Conservation (phyloP, 129 eudicot species). For the Scalesia atractyloides region DNA sequence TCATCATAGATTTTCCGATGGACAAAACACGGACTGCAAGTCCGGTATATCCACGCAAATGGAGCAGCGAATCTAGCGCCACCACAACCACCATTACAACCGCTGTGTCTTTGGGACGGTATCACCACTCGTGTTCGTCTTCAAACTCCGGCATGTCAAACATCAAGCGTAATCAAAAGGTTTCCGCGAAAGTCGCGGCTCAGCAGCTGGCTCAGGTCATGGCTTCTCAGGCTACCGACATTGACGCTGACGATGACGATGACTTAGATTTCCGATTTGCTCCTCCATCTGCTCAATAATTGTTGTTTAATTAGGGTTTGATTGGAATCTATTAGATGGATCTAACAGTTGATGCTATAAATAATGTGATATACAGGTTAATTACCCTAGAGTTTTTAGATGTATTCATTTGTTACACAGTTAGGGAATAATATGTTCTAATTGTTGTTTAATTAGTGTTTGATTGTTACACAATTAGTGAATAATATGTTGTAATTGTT, state of each 20-base stretch:
- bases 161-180: constrained; percentile 87
- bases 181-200: constrained; percentile 96
- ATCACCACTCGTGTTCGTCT: constrained; percentile 62
- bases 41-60: constrained; percentile 57
- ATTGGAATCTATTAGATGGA: too few species aligned
- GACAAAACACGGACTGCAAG: constrained; percentile 41
- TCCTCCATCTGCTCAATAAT: constrained; percentile 54
- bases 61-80: constrained; percentile 89
- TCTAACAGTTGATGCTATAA: too few species aligned
- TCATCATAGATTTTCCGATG: too few species aligned
- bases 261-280: constrained; percentile 64
- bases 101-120: constrained; percentile 56
- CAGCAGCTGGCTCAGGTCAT: constrained; percentile 96
- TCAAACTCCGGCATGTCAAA: constrained; percentile 70
- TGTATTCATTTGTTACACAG: too few species aligned
- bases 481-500: too few species aligned
- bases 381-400: too few species aligned
- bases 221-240: constrained; percentile 75
- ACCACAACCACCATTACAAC: constrained; percentile 31
- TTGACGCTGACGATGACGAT: constrained; percentile 51
- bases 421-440: too few species aligned
- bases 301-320: too few species aligned
- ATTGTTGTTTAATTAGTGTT: too few species aligned
- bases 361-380: too few species aligned
- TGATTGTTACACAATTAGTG: too few species aligned